Evolutionary conservation across 352 stramenopile species (phyloP).

Genomic region (Labyrinthula sp.): DNA sequence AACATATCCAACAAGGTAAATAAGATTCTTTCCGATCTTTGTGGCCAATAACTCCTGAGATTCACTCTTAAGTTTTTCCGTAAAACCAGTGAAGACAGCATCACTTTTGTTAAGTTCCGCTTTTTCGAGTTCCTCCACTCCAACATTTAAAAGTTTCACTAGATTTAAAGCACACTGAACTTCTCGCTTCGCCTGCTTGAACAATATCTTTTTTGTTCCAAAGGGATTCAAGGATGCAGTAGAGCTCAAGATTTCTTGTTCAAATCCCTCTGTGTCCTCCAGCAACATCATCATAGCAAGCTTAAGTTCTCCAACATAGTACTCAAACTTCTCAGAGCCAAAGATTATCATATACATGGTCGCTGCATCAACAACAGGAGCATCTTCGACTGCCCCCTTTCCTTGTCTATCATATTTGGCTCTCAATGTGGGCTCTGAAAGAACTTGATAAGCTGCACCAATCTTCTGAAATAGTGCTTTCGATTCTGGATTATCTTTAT

Average conservation of each 20-base stretch:
- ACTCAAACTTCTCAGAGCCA: conserved; percentile 34
- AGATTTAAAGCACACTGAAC: conserved; percentile 30
- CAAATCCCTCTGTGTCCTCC: conserved; percentile 10
- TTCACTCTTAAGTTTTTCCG: conserved; percentile 25
- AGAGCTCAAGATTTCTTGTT: too few species aligned
- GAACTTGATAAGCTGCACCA: conserved; percentile 34
- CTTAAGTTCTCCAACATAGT: conserved; percentile 33
- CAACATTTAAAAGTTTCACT: conserved; percentile 13
- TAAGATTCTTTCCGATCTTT: conserved; percentile 31
- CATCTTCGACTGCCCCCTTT: conserved; percentile 32
- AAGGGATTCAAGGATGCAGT: not conserved
- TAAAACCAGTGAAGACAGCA: too few species aligned
- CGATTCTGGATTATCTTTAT: conserved; percentile 30
- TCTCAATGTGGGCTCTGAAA: conserved; percentile 27
- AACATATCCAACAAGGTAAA: conserved; percentile 32
- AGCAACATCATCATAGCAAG: conserved; percentile 27
- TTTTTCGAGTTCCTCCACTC: conserved; percentile 25
- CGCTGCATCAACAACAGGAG: conserved; percentile 22
- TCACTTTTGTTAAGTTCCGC: too few species aligned
- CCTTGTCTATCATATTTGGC: conserved; percentile 34
- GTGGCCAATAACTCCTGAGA: conserved; percentile 30
- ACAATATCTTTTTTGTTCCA: conserved; percentile 11
- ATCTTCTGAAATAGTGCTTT: conserved; percentile 33
- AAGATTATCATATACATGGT: conserved; percentile 35
- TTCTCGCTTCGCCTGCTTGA: conserved; percentile 30